These are phyloP conservation scores for Hirschioporus abietinus DNA, from an alignment of 768 basidiomycete species.

Conservation along the genomic window DNA sequence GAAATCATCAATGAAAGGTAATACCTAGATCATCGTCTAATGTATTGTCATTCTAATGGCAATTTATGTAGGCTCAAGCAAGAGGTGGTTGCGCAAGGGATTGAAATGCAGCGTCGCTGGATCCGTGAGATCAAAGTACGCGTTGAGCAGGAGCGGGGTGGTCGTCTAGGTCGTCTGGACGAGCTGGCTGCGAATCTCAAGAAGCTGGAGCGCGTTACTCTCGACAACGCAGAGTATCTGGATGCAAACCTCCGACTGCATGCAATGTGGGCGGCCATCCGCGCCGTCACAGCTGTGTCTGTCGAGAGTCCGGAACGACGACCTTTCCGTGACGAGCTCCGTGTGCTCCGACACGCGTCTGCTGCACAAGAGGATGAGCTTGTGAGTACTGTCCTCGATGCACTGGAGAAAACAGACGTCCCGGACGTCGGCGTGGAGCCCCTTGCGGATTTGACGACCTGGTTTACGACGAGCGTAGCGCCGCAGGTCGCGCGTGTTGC, in stretches of 20 bases:
- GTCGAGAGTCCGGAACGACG: conserved; percentile 61
- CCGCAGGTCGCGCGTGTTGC: conserved; percentile 86
- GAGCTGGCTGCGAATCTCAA: conserved; percentile 88
- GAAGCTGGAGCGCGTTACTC: conserved; percentile 82
- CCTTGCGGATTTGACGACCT: conserved; percentile 82
- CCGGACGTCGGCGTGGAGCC: conserved; percentile 84
- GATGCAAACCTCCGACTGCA: conserved; percentile 93
- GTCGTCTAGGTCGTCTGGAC: conserved; percentile 90
- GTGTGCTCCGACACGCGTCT: conserved; percentile 70
- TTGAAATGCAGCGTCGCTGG: conserved; percentile 96
- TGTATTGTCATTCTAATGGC: conserved; percentile 4
- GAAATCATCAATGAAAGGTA: conserved; percentile 94
- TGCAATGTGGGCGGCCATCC: conserved; percentile 88
- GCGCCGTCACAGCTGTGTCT: conserved; percentile 64
- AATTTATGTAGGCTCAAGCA: conserved; percentile 67
- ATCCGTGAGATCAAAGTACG: conserved; percentile 93
- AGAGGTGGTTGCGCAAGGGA: conserved; percentile 93
- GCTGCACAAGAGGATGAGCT: conserved; percentile 67
- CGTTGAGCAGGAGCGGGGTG: conserved; percentile 95
- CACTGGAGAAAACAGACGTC: conserved; percentile 63
- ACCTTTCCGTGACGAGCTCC: conserved; percentile 88
- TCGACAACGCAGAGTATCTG: conserved; percentile 86
- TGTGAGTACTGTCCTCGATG: conserved; percentile 58
- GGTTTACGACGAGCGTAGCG: conserved; percentile 81
- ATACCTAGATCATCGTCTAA: background rate